Evolutionary conservation across 2,329 filamentous ascomycete genomes (phyloP), one percentile per base, ranked within the genome.

Genomic region (Pezicula rhizophila): DNA sequence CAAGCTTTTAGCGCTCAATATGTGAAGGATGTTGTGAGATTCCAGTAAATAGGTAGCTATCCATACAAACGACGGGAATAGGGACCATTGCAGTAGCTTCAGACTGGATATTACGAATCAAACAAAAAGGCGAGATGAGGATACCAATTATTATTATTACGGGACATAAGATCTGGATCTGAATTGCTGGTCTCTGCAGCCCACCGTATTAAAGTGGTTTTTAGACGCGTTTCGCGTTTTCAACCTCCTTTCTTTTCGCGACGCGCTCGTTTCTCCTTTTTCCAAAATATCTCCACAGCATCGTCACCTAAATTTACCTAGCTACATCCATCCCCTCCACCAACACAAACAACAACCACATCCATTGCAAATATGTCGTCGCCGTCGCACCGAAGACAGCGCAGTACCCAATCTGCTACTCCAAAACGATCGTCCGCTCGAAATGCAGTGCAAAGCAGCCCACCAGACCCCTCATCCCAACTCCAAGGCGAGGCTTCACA

Each of bases 361-460:
- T 8, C 42, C 34, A 31, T 14, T 33, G 37, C 41, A 60, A 69
- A 52, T 48, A 85, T 85, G 81, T 86, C 82, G 61, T 84, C 82
- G 20, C 81, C 81, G 35, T 67, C 74, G 52, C 71, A 73, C 59
- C 73, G 77, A 59, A 75, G 80, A 59, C 73, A 76, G 61, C 77
- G 79, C 60, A 73, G 65, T 52, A 78, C 78, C 11, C 74, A 75
- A 54, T 73, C 76, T 40, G 73, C 68, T 10, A 81, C 79, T 46
- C 79, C 76, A 26, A 75, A 78, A 54, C 73, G 77, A 57, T 72
- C 69, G 60, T 82, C 80, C 74, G 78, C 64, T 72, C 76, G 57
- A 74, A 68, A 64, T 80, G 79, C 48, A 74, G 79, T 64, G 73
- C 75, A 69, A 47, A 75, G 70, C 60, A 76, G 72, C 60, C 75